Evolutionary conservation across 2,329 filamentous ascomycete genomes (phyloP), one percentile per base, ranked within the genome.

Genomic region (Exophiala dermatitidis): DNA sequence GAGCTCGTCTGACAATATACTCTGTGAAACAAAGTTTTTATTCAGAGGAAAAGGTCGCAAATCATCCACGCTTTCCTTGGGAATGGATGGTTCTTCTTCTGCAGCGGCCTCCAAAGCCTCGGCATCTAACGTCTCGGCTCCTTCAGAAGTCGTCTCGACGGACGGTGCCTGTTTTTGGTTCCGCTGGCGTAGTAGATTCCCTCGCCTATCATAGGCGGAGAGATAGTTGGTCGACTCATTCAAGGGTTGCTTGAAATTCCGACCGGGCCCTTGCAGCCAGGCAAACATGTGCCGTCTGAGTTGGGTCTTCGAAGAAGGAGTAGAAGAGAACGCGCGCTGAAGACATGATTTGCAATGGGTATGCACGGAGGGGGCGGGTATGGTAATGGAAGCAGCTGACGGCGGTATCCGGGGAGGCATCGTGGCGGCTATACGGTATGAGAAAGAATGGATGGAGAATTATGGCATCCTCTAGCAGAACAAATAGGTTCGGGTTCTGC

Each of bases 11-110:
- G 84, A 84, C 60, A 96, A 75, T 26, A 95, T 86, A 3, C 78
- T 73, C 67, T 87, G 77, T 63, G 84, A 88, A 59, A 76, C 71
- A 71, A 91, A 96, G 28, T 77, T 67, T 3, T 72, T 73, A 68
- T 95, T 95, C 46, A 81, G 67, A 0, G 89, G 89, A 60, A 93
- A 95, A 0, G 88, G 88, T 56, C 68, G 76, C 63, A 65, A 52
- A 53, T 66, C 60, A 38, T 62, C 46, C 38, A 51, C 28, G 8
- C 38, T 46, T 46, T 59, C 57, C 38, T 45, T 50, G 4, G 45
- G 53, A 6, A 57, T 33, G 52, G 47, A 69, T 65, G 37, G 56
- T 46, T 67, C 69, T 44, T 67, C 69, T 5, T 68, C 49, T 5
- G 54, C 55, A 32, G 66, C 56, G 42, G 68, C 70, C 49, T 67